Conservation (phyloP, 371 early-diverging fungal genomes). For the Mortierella sp. region DNA sequence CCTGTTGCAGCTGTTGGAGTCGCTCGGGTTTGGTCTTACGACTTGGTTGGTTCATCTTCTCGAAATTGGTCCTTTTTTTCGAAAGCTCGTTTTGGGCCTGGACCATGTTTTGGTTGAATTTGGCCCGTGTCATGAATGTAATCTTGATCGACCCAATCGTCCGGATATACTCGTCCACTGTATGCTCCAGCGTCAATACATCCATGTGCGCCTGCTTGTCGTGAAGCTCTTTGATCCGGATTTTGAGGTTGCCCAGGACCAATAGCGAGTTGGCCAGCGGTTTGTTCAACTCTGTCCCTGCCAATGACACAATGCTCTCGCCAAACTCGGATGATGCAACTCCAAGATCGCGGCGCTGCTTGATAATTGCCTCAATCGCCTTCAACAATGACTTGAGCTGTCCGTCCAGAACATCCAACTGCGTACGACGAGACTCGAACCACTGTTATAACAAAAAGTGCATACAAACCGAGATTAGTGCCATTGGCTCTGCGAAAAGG, state of each 20-base stretch:
- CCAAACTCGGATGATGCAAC: slow-evolving; percentile 87
- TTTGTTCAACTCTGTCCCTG: slow-evolving; percentile 80
- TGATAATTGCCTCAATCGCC: slow-evolving; percentile 84
- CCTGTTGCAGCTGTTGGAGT: slow-evolving; percentile 70
- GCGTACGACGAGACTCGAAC: slow-evolving; percentile 84
- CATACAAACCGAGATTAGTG: not conserved
- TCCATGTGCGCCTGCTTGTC: slow-evolving; percentile 83
- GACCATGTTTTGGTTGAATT: slow-evolving; percentile 81
- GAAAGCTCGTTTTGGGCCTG: slow-evolving; percentile 76
- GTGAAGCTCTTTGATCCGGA: slow-evolving; percentile 83
- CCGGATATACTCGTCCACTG: slow-evolving; percentile 92
- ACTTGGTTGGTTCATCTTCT: slow-evolving; percentile 71
- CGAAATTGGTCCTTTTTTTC: slow-evolving; percentile 71
- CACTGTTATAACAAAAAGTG: slow-evolving; percentile 60
- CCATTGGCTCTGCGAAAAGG: not conserved
- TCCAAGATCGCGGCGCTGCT: slow-evolving; percentile 88
- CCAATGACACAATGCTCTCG: slow-evolving; percentile 84
- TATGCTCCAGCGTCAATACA: slow-evolving; percentile 80
- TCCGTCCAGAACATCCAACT: slow-evolving; percentile 86
- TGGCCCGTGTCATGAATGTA: slow-evolving; percentile 83
- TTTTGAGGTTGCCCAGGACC: slow-evolving; percentile 83
- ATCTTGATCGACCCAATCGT: slow-evolving; percentile 86
- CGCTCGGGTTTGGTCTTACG: slow-evolving; percentile 76
- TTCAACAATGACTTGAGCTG: slow-evolving; percentile 89
- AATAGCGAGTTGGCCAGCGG: slow-evolving; percentile 74